Conservation (phyloP, 495 filamentous ascomycete genomes). For the Astrothelium subdiscretum region DNA sequence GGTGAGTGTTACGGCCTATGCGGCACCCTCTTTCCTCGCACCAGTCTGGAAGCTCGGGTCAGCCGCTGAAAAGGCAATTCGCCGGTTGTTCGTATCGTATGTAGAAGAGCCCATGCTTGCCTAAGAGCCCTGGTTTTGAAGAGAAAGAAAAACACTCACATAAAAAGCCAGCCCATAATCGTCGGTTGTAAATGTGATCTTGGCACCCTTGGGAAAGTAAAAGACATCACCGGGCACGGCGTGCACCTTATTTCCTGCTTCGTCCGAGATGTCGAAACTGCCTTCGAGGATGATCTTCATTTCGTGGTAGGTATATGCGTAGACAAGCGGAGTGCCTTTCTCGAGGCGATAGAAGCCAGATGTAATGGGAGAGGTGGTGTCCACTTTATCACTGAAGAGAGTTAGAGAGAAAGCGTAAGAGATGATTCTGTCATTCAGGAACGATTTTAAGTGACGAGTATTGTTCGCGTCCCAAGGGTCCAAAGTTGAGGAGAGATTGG, state of each 20-base stretch:
- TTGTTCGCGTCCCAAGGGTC: constrained; percentile 3
- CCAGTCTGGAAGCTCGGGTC: constrained; percentile 9
- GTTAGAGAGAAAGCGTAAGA: constrained; percentile 5
- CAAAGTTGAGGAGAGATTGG: background rate
- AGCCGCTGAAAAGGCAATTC: background rate
- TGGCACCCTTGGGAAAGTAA: constrained; percentile 65
- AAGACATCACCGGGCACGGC: constrained; percentile 64
- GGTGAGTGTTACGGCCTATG: too few species aligned
- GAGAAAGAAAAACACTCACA: constrained; percentile 7
- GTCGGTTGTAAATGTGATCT: constrained; percentile 63
- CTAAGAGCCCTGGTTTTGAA: background rate
- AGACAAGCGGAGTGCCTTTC: constrained; percentile 61
- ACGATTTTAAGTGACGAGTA: background rate
- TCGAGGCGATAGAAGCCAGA: constrained; percentile 64
- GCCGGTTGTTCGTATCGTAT: background rate
- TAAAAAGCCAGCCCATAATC: constrained; percentile 63
- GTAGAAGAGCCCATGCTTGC: too few species aligned
- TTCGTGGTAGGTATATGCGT: constrained; percentile 66
- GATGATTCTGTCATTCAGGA: background rate
- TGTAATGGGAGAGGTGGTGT: constrained; percentile 53
- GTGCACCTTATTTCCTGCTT: constrained; percentile 56
- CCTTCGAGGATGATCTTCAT: constrained; percentile 76
- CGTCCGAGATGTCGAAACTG: constrained; percentile 60
- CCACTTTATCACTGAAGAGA: constrained; percentile 37
- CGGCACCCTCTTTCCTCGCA: constrained; percentile 23